A percentile compares a stretch with the other conserved stretches of the same genome.
These are phyloP conservation scores for Fallopia convolvulus DNA, from an alignment of 148 eudicot species.

Conservation along the genomic window DNA sequence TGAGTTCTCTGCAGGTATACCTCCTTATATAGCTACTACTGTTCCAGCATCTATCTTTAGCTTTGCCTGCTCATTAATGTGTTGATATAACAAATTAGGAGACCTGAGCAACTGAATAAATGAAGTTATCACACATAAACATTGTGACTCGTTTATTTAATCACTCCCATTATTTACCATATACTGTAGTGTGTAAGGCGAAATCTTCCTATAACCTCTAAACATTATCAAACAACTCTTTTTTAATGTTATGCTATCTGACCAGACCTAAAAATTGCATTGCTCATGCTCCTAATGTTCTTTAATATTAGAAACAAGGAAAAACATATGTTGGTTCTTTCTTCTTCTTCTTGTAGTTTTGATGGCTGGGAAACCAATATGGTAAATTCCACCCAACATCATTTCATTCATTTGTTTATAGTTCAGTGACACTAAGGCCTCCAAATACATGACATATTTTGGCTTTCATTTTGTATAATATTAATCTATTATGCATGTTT, in stretches of 20 bases:
- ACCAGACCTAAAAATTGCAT: neutral
- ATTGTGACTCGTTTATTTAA: too few species aligned
- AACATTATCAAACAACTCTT: neutral
- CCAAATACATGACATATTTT: neutral
- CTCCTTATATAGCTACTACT: neutral
- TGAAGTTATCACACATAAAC: neutral
- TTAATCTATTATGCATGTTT: neutral
- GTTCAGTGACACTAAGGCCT: neutral
- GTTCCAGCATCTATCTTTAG: neutral
- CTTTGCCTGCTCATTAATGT: neutral
- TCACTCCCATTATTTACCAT: too few species aligned
- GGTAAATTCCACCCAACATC: neutral
- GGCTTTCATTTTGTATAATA: neutral
- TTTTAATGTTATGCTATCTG: neutral
- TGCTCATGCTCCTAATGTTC: neutral
- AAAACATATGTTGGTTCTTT: neutral
- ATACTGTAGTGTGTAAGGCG: too few species aligned
- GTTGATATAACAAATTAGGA: neutral
- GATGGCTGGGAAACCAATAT: neutral
- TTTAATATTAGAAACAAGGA: neutral
- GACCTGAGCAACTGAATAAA: neutral
- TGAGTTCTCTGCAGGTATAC: constrained; percentile 61
- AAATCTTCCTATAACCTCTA: neutral
- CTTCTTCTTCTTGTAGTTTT: too few species aligned
- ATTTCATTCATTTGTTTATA: neutral